A percentile compares a stretch with the other conserved stretches of the same genome.
Evolutionary conservation across 805 yeast genomes (phyloP).

Genomic region (Starmerella apis): DNA sequence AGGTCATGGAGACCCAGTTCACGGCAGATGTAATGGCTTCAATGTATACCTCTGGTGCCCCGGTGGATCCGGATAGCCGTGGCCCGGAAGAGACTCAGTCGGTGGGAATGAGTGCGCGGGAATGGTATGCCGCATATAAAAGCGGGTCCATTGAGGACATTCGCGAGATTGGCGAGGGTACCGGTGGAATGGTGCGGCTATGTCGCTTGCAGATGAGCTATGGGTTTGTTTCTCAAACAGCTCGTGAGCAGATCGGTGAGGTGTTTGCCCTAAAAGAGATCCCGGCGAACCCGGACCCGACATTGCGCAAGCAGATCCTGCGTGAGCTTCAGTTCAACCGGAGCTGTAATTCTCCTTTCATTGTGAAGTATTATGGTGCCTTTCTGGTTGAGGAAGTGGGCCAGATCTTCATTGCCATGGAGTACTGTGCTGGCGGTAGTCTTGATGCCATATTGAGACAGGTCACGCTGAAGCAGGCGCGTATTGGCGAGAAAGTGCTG

Average conservation of each 20-base stretch:
- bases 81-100: background rate
- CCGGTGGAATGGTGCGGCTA: slow-evolving; percentile 81
- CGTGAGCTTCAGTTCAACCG: slow-evolving; percentile 85
- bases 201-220: slow-evolving; percentile 41
- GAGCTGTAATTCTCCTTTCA: slow-evolving; percentile 68
- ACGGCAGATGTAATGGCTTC: slow-evolving; percentile 21
- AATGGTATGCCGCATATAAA: slow-evolving; percentile 19
- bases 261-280: slow-evolving; percentile 76
- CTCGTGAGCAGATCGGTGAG: slow-evolving; percentile 34
- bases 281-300: slow-evolving; percentile 69
- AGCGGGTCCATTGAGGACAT: slow-evolving; percentile 47
- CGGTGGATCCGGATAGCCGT: background rate
- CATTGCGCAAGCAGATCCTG: slow-evolving; percentile 76
- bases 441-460: slow-evolving; percentile 82
- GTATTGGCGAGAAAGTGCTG: slow-evolving; percentile 85
- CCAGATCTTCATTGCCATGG: slow-evolving; percentile 91
- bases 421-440: slow-evolving; percentile 88
- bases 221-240: slow-evolving; percentile 22
- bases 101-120: slow-evolving; percentile 19
- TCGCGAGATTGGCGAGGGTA: slow-evolving; percentile 80
- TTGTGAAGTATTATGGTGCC: slow-evolving; percentile 88
- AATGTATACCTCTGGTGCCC: slow-evolving; percentile 11
- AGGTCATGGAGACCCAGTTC: slow-evolving; percentile 16
- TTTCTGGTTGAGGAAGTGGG: slow-evolving; percentile 66
- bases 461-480: slow-evolving; percentile 61